Evolutionary conservation across 202 grass and related monocot species (phyloP).

Genomic region (Elaeis oleifera): DNA sequence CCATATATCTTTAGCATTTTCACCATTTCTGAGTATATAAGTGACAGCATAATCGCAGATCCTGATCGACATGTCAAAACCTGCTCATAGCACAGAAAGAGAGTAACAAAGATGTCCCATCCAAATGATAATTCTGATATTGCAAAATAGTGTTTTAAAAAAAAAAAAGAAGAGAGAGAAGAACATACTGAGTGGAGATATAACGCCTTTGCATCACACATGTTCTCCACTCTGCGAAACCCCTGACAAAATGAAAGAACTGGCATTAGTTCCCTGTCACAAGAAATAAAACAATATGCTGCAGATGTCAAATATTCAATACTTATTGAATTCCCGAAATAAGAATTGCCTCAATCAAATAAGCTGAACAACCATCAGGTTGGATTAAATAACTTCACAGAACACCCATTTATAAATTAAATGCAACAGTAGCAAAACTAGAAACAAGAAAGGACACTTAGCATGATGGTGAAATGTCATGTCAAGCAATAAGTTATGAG

Average conservation of each 20-base stretch:
- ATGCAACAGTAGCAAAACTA: too few relatives aligned
- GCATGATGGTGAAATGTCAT: too few relatives aligned
- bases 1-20: constrained; percentile 54
- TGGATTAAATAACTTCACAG: too few relatives aligned
- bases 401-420: too few relatives aligned
- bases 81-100: constrained; percentile 23
- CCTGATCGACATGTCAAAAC: constrained; percentile 70
- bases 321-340: too few relatives aligned
- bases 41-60: constrained; percentile 60
- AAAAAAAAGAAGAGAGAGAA: not conserved
- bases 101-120: constrained; percentile 12
- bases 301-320: too few relatives aligned
- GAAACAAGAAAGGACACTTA: too few relatives aligned
- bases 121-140: not conserved
- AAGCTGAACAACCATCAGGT: too few relatives aligned
- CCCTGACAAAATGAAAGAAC: constrained; percentile 31
- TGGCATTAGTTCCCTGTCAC: too few relatives aligned
- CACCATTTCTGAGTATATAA: constrained; percentile 86
- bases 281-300: too few relatives aligned
- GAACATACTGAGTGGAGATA: constrained; percentile 82
- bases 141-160: not conserved
- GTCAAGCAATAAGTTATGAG: too few relatives aligned
- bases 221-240: constrained; percentile 48
- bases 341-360: too few relatives aligned
- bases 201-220: constrained; percentile 44